phyloP scores from a whole-genome alignment of 129 eudicot genomes.

The Heracleum sosnowskyi region DNA sequence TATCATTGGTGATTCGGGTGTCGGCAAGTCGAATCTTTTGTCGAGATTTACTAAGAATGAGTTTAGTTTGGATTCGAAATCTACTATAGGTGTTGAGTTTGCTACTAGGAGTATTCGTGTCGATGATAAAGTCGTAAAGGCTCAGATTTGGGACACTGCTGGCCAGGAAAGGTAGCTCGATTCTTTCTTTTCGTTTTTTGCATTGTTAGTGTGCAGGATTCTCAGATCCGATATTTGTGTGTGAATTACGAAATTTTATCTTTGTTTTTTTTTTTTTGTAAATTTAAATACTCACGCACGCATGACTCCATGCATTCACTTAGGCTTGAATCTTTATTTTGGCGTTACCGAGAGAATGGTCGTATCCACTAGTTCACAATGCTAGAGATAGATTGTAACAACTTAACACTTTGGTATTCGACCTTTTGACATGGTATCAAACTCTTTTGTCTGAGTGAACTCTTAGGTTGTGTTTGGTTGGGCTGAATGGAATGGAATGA shows the following conservation, averaged over 20 bases:
- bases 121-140: constrained; percentile 68
- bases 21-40: constrained; percentile 63
- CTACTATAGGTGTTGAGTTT: constrained; percentile 81
- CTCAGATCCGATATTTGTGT: background rate
- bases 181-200: background rate
- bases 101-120: constrained; percentile 73
- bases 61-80: constrained; percentile 65
- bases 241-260: background rate
- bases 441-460: background rate
- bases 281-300: background rate
- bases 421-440: no score
- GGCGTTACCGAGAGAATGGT: no score
- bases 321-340: background rate
- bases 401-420: no score
- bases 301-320: background rate
- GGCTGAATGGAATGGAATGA: no score
- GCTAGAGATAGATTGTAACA: background rate
- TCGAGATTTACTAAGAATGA: constrained; percentile 68
- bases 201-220: background rate
- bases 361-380: background rate
- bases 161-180: constrained; percentile 62
- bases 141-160: constrained; percentile 94
- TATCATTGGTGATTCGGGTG: constrained; percentile 75
- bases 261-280: background rate
- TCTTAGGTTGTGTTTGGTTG: no score